Percentiles rank a stretch among this genome's conserved stretches.
These are phyloP conservation scores for Barnettozyma salicaria DNA, from an alignment of 805 yeast genomes.

Conservation along the genomic window DNA sequence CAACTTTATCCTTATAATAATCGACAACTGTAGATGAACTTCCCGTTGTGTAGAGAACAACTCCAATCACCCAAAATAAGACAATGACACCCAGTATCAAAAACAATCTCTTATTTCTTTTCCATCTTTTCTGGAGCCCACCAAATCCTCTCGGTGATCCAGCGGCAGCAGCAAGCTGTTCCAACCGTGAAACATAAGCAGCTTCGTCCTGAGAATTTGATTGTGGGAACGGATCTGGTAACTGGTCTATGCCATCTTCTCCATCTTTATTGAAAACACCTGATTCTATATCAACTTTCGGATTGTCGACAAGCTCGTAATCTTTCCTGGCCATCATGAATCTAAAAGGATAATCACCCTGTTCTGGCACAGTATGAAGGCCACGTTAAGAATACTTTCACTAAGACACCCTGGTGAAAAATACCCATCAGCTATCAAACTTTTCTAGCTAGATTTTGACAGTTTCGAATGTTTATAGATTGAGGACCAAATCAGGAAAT, in stretches of 20 bases:
- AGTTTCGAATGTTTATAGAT: constrained; percentile 7
- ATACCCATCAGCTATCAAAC: background rate
- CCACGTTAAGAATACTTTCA: too few species aligned
- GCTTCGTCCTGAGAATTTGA: constrained; percentile 6
- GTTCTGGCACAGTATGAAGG: too few species aligned
- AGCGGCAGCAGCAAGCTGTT: constrained; percentile 6
- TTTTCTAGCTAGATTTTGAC: background rate
- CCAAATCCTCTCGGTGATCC: background rate
- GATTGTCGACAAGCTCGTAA: constrained; percentile 19
- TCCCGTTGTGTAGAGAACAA: constrained; percentile 12
- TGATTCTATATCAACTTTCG: constrained; percentile 10
- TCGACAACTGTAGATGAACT: constrained; percentile 16
- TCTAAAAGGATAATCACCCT: background rate
- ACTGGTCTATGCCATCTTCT: too few species aligned
- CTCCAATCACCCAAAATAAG: constrained; percentile 17
- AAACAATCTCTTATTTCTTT: constrained; percentile 14
- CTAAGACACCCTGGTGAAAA: too few species aligned
- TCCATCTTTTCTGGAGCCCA: constrained; percentile 7
- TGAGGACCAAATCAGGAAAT: constrained; percentile 14
- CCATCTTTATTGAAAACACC: background rate
- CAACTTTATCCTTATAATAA: constrained; percentile 19
- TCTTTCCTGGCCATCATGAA: constrained; percentile 13
- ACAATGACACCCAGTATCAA: constrained; percentile 10
- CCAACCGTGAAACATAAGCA: constrained; percentile 17
- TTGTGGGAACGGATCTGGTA: constrained; percentile 5